Base-by-base conservation (phyloP, 768 basidiomycete genomes). In the Polyporus arcularius region DNA sequence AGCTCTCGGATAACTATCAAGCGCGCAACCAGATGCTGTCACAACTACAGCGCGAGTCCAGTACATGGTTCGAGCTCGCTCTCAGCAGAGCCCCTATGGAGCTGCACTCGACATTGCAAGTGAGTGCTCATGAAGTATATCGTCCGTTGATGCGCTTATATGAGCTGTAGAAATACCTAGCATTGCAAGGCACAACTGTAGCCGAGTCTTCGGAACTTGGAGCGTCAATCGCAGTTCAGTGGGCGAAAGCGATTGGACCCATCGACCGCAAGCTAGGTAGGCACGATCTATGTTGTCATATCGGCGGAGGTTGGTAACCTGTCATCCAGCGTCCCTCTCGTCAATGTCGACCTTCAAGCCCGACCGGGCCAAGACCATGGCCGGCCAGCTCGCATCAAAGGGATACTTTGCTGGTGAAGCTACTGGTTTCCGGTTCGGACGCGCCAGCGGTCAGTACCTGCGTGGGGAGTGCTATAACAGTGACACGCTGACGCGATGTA, bases 71-170 rank as follows among this genome's bases (percentile, higher is more conserved):
- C 60, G 86, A 90, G 58, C 76, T 94, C 42, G 94, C 92, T 1
- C 78, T 98, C 38, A 85, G 88, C 11, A 86, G 95, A 18, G 94
- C 96, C 1, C 96, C 96, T 0, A 84, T 95, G 71, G 96, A 97
- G 72, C 76, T 98, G 50, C 94, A 96, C 63, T 92, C 94, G 0
- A 94, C 93, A 0, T 77, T 99, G 55, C 94, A 96, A 83, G 94
- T 91, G 68, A 45, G 79, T 68, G 38, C n/a, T 32, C 38, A 31
- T 55, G 9, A 50, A 41, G 41, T 31, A 49, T 21, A 43, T 46
- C 26, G 41, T 12, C 14, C 2, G 2, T 28, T 39, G 14, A 38
- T 11, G 38, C 21, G 18, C 26, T n/a, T 11, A 45, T 12, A 5
- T n/a, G 6, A 8, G 35, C 6, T 31, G 42, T 70, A 97, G 93